Percentiles rank a stretch among this genome's conserved stretches.
These are phyloP conservation scores for Yamadazyma dendronema DNA, from an alignment of 1,139 yeast genomes.

Conservation along the genomic window DNA sequence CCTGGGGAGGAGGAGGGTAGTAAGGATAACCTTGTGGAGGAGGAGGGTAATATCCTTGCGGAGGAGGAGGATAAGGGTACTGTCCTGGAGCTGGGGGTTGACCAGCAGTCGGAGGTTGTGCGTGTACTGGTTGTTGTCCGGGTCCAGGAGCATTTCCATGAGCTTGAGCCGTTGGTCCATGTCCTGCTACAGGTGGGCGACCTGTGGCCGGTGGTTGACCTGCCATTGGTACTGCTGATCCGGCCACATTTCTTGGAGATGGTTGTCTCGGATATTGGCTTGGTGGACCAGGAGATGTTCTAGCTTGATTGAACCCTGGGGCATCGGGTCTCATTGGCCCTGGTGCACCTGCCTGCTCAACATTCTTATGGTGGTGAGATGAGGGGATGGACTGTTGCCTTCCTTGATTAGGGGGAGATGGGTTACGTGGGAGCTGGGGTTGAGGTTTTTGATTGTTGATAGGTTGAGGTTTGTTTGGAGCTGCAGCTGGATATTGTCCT, in stretches of 20 bases:
- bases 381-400: too few relatives aligned
- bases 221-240: not conserved
- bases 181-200: not conserved
- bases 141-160: not conserved
- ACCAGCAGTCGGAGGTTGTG: slow-evolving; percentile 2
- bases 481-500: too few relatives aligned
- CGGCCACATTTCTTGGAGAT: not conserved
- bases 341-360: too few relatives aligned
- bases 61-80: slow-evolving; percentile 7
- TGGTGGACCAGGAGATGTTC: not conserved
- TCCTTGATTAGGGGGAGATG: not conserved
- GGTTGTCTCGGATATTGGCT: not conserved
- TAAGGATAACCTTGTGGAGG: slow-evolving; percentile 18
- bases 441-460: slow-evolving; percentile 5
- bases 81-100: not conserved
- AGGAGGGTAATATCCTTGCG: slow-evolving; percentile 10
- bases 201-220: not conserved
- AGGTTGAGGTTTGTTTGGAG: too few relatives aligned
- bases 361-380: too few relatives aligned
- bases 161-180: too few relatives aligned
- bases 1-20: slow-evolving; percentile 14
- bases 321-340: not conserved
- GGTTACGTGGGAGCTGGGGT: slow-evolving; percentile 5
- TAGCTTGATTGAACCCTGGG: not conserved
- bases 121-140: not conserved